A percentile compares a stretch with the other conserved stretches of the same genome.
Evolutionary conservation across 1,139 yeast species (phyloP).

Genomic region (Blastobotrys ciferrii): DNA sequence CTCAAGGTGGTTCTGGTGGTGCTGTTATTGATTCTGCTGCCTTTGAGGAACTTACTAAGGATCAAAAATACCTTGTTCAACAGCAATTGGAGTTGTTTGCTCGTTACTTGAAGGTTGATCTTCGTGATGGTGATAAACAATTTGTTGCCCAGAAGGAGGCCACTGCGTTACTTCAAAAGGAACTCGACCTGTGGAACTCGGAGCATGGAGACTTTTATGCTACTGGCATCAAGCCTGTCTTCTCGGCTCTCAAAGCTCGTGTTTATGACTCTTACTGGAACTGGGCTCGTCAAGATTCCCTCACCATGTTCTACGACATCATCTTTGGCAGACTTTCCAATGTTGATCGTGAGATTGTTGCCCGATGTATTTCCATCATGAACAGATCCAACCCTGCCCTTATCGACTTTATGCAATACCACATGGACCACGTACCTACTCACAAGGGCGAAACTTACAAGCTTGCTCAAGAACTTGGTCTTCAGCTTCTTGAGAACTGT

Average conservation of each 20-base stretch:
- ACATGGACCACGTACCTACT: constrained; percentile 88
- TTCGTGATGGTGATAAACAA: constrained; percentile 86
- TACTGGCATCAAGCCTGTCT: constrained; percentile 84
- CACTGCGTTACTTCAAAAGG: constrained; percentile 75
- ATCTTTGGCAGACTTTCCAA: constrained; percentile 89
- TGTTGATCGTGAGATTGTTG: constrained; percentile 92
- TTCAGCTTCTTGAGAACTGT: constrained; percentile 93
- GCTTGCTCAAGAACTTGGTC: constrained; percentile 86
- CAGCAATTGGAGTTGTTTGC: constrained; percentile 96
- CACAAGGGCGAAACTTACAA: constrained; percentile 85
- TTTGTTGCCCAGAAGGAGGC: constrained; percentile 87
- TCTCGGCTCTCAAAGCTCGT: constrained; percentile 91
- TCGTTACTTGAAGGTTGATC: constrained; percentile 87
- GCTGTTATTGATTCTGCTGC: constrained; percentile 96
- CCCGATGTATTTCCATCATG: constrained; percentile 96
- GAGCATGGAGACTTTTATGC: constrained; percentile 97
- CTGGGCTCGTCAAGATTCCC: constrained; percentile 98
- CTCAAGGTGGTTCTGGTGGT: constrained; percentile 62
- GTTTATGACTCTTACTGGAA: constrained; percentile 98
- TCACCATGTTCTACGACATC: constrained; percentile 91
- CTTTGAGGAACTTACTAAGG: constrained; percentile 88
- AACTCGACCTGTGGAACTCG: constrained; percentile 86
- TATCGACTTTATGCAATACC: constrained; percentile 96
- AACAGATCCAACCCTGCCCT: constrained; percentile 93
- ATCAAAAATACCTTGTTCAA: constrained; percentile 82